Percentiles rank a stretch among this genome's conserved stretches.
phyloP scores from a whole-genome alignment of 768 basidiomycete genomes.

The Mycena polygramma region DNA sequence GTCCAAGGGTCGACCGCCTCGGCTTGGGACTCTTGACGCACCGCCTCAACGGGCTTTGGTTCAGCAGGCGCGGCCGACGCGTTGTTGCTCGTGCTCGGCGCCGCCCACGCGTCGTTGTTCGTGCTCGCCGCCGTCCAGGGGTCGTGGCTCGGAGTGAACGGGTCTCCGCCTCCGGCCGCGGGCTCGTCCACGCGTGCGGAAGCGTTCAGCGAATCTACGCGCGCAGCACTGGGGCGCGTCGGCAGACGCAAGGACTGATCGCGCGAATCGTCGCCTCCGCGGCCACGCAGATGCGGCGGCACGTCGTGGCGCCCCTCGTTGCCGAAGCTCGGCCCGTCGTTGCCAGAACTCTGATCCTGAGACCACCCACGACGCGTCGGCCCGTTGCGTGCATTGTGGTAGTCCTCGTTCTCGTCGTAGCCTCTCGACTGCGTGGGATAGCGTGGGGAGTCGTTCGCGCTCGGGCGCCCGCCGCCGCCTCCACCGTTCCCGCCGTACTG shows the following conservation, averaged over 20 bases:
- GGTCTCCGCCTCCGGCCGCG: constrained; percentile 9
- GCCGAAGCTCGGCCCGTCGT: background rate
- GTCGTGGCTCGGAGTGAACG: constrained; percentile 11
- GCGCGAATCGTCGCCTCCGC: constrained; percentile 25
- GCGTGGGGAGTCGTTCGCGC: background rate
- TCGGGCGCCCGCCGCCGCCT: background rate
- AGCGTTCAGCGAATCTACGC: constrained; percentile 11
- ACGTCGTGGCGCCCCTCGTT: constrained; percentile 23
- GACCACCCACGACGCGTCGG: constrained; percentile 17
- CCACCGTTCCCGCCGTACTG: constrained; percentile 11
- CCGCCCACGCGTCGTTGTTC: constrained; percentile 1
- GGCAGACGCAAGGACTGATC: constrained; percentile 27
- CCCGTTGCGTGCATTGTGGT: constrained; percentile 20
- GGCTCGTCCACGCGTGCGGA: constrained; percentile 23
- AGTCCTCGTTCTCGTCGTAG: constrained; percentile 21
- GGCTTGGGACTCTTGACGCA: background rate
- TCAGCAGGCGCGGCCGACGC: constrained; percentile 9
- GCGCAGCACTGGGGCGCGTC: constrained; percentile 10
- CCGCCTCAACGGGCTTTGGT: constrained; percentile 2
- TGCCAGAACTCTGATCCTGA: constrained; percentile 17
- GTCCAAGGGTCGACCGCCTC: constrained; percentile 19
- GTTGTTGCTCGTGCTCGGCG: background rate
- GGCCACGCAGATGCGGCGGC: constrained; percentile 26
- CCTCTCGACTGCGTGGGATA: constrained; percentile 2
- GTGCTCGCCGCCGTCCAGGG: constrained; percentile 5